These are phyloP conservation scores for Lecanoromycetidae sp. DNA, from an alignment of 2,329 filamentous ascomycete species.

Conservation along the genomic window DNA sequence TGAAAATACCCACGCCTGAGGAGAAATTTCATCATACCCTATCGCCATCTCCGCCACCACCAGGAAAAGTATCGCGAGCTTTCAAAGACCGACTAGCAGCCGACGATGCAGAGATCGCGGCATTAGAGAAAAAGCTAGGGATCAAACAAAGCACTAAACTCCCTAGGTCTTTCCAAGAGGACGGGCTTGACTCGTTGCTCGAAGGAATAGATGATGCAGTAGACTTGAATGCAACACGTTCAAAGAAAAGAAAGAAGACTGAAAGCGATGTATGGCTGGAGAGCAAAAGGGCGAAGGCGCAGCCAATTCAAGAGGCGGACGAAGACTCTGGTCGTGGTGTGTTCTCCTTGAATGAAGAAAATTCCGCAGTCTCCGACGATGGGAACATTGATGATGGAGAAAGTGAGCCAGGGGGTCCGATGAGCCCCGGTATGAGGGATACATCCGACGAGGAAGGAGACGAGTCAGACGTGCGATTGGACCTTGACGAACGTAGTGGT, in stretches of 20 bases:
- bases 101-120: conserved; percentile 81
- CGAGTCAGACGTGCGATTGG: conserved; percentile 28
- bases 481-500: conserved; percentile 24
- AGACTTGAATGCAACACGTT: conserved; percentile 35
- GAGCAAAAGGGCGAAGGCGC: conserved; percentile 45
- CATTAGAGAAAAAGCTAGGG: conserved; percentile 76
- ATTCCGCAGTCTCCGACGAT: too few relatives aligned
- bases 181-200: conserved; percentile 69
- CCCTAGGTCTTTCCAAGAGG: conserved; percentile 62
- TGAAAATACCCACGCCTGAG: conserved; percentile 24
- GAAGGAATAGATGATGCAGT: conserved; percentile 49
- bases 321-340: not conserved
- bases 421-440: too few relatives aligned
- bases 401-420: conserved; percentile 34
- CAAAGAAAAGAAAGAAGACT: conserved; percentile 42
- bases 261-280: conserved; percentile 52
- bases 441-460: conserved; percentile 41
- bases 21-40: conserved; percentile 15
- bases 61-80: conserved; percentile 25
- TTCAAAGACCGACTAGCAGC: conserved; percentile 56
- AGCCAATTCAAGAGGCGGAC: conserved; percentile 20
- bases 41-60: conserved; percentile 16
- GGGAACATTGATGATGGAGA: conserved; percentile 19
- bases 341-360: too few relatives aligned
- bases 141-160: conserved; percentile 58